Evolutionary conservation across 192 early-diverging fungal species (phyloP).

Genomic region (Backusella parvicylindrica): DNA sequence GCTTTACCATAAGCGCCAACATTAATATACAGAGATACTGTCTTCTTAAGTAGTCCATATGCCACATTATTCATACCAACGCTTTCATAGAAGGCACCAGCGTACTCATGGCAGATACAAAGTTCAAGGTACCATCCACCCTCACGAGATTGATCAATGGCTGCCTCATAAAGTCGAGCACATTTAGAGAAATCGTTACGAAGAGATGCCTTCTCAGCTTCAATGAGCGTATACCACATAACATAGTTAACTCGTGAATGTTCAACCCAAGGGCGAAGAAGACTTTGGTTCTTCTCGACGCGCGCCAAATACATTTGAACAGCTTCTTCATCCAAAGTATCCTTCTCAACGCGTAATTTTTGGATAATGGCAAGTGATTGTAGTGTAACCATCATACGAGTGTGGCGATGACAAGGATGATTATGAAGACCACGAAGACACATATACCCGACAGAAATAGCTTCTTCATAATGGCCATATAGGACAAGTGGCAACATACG

Average conservation of each 20-base stretch:
- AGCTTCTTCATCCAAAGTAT: not conserved
- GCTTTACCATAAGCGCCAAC: constrained; percentile 33
- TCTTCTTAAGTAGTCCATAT: constrained; percentile 20
- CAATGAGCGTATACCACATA: constrained; percentile 28
- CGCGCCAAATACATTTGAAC: not conserved
- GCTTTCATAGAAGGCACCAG: constrained; percentile 27
- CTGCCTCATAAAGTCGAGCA: constrained; percentile 22
- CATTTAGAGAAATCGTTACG: constrained; percentile 6
- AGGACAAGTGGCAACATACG: constrained; percentile 27
- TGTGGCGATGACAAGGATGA: constrained; percentile 28
- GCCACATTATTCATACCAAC: constrained; percentile 21
- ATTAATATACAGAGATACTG: constrained; percentile 13
- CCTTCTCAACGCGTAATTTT: constrained; percentile 4
- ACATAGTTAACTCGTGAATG: constrained; percentile 10
- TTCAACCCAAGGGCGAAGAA: constrained; percentile 14
- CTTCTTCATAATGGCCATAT: constrained; percentile 26
- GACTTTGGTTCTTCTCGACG: constrained; percentile 13
- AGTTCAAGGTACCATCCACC: constrained; percentile 28
- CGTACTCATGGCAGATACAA: constrained; percentile 29
- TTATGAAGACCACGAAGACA: constrained; percentile 16
- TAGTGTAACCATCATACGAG: constrained; percentile 24
- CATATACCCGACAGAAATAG: constrained; percentile 11
- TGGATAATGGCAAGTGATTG: constrained; percentile 25
- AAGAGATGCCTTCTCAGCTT: constrained; percentile 21
- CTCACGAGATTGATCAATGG: constrained; percentile 23